Conservation (phyloP, 2,329 filamentous ascomycete genomes). For the Macrophomina phaseolina region DNA sequence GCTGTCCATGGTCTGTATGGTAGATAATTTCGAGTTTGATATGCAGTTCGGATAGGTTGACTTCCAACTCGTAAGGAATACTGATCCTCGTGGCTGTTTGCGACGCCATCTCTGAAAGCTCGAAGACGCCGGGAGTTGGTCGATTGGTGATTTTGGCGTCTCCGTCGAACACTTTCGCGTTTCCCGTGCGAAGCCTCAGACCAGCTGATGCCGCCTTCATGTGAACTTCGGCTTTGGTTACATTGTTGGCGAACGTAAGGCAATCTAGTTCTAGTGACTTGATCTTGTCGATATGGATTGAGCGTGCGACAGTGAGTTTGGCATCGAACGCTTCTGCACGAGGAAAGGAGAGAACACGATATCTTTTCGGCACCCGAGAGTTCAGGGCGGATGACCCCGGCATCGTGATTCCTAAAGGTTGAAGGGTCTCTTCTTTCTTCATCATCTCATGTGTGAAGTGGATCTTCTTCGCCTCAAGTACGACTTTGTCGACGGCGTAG, state of each 20-base stretch:
- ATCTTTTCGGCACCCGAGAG: slow-evolving; percentile 46
- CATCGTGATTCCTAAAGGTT: slow-evolving; percentile 55
- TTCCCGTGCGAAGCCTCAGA: slow-evolving; percentile 61
- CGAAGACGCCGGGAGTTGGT: slow-evolving; percentile 53
- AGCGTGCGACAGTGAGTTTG: slow-evolving; percentile 67
- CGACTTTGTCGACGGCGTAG: slow-evolving; percentile 76
- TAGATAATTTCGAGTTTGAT: slow-evolving; percentile 80
- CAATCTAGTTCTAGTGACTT: slow-evolving; percentile 78
- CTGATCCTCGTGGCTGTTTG: slow-evolving; percentile 62
- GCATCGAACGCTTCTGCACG: slow-evolving; percentile 71
- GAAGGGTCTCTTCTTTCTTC: slow-evolving; percentile 54
- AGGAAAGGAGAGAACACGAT: slow-evolving; percentile 76
- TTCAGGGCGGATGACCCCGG: slow-evolving; percentile 42
- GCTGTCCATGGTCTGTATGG: slow-evolving; percentile 68
- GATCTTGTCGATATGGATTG: slow-evolving; percentile 79
- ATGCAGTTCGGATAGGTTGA: slow-evolving; percentile 72
- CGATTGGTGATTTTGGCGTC: slow-evolving; percentile 49
- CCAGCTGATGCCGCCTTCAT: slow-evolving; percentile 67
- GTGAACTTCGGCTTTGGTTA: slow-evolving; percentile 55
- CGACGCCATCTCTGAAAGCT: slow-evolving; percentile 51
- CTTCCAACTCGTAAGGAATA: slow-evolving; percentile 84
- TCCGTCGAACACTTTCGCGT: slow-evolving; percentile 53
- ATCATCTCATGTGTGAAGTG: slow-evolving; percentile 69
- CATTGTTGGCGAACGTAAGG: slow-evolving; percentile 74
- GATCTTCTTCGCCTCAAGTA: slow-evolving; percentile 68